Evolutionary conservation across 2,329 filamentous ascomycete genomes (phyloP), one percentile per base, ranked within the genome.

Genomic region (Blastomyces percursus): DNA sequence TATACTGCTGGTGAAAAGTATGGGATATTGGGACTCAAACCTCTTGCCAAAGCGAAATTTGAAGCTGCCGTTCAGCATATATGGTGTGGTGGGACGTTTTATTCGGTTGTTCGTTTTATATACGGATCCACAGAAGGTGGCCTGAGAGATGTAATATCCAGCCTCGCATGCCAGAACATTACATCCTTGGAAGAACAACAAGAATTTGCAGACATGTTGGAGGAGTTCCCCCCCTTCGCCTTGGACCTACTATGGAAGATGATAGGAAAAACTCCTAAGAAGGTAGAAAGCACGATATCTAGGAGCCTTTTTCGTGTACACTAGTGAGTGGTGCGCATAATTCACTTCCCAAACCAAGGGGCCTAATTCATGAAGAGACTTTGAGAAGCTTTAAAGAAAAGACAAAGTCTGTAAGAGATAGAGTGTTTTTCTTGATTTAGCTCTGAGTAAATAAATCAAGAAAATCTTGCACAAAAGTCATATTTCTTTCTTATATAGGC

Each of bases 1-100:
- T 58, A 58, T 42, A 32, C 35, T 19, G 8, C 44, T 58, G 55
- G 55, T 42, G 55, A 58, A 46, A 58, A 58, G 12, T 58, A 42
- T 21, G 35, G 55, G 21, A 58, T 58, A 24, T 38, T 6, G 21
- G 55, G 55, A 7, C 35, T 58, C 3, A 58, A 58, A 27, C n/a
- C n/a, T 1, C 35, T 58, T 2, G 55, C 35, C 4, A 40, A 46
- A 42, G 40, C 42, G 55, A 58, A 58, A n/a, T 42, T 58, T 27
- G 55, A 58, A 58, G 35, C 19, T 42, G 55, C 32, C n/a, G 14
- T 27, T 19, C 21, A 14, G n/a, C 27, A 42, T 46, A 42, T 40
- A 19, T 38, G 35, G 14, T 46, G 21, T 7, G n/a, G 35, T 38
- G n/a, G 27, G 2, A 44, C n/a, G 40, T 40, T 58, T 30, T 58